A percentile compares a stretch with the other conserved stretches of the same genome.
Evolutionary conservation across 441 rosid species (phyloP).

Genomic region (Populus hybrid): DNA sequence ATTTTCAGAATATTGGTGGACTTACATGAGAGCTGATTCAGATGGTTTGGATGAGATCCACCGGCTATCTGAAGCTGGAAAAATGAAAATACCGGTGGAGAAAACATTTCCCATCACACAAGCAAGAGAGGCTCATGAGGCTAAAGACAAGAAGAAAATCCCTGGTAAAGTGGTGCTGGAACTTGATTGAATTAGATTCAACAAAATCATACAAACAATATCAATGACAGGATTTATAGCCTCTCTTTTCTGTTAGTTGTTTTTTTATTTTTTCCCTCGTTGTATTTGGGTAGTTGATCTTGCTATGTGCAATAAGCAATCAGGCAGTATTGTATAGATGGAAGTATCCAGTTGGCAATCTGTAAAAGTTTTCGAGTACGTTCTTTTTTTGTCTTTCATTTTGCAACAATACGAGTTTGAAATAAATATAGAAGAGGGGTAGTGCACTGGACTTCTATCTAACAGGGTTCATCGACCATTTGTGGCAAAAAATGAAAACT

Average conservation of each 20-base stretch:
- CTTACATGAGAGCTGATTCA: constrained; percentile 88
- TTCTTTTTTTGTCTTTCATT: not conserved
- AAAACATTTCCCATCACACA: constrained; percentile 69
- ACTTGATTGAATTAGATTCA: constrained; percentile 39
- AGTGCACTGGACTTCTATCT: not conserved
- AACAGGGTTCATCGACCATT: no score
- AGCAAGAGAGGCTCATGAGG: constrained; percentile 84
- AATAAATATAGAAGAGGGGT: not conserved
- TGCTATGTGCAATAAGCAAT: not conserved
- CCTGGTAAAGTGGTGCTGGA: constrained; percentile 86
- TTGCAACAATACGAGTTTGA: not conserved
- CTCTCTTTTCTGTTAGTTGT: not conserved
- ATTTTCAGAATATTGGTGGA: constrained; percentile 75
- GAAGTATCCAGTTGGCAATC: constrained; percentile 9
- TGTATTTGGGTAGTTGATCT: constrained; percentile 4
- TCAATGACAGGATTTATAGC: not conserved
- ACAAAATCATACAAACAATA: not conserved
- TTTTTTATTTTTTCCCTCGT: not conserved
- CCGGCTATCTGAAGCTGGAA: constrained; percentile 66
- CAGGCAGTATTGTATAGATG: constrained; percentile 14
- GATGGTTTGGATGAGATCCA: constrained; percentile 82
- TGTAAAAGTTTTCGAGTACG: constrained; percentile 28
- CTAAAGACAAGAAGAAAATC: constrained; percentile 63
- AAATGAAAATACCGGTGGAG: constrained; percentile 74
- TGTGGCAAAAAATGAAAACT: no score